Evolutionary conservation across 2,329 filamentous ascomycete species (phyloP), one percentile per base, ranked within the genome.

Genomic region (Myriangium duriaei): DNA sequence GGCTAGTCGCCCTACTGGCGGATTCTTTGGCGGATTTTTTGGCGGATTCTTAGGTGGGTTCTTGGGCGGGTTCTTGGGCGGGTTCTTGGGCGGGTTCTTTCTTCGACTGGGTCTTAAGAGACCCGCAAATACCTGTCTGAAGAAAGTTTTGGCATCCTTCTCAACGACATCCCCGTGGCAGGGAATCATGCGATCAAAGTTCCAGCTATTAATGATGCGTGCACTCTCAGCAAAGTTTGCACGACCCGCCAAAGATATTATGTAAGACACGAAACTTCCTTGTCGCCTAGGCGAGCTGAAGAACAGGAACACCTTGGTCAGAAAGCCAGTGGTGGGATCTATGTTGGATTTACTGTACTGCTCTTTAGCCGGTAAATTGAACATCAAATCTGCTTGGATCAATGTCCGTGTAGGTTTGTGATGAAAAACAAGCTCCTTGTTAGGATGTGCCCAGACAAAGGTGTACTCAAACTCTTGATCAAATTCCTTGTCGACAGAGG

Each of bases 101-200:
- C n/a, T n/a, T n/a, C n/a, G n/a, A n/a, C n/a, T n/a, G n/a, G n/a
- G n/a, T n/a, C n/a, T n/a, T n/a, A n/a, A n/a, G n/a, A n/a, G n/a
- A n/a, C n/a, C n/a, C 51, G 72, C 71, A 60, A 93, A 84, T 10
- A 92, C 68, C 57, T 81, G 83, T 51, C 71, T 64, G 47, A 88
- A 93, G 11, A 82, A 65, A 9, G 70, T 71, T 67, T 92, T 94
- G 7, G 72, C 86, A 3, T 68, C 72, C 1, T 56, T 70, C 57
- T 91, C 79, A 47, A 96, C 76, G 11, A 82, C 78, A 62, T 98
- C 91, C 6, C 91, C 91, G 60, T 98, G 91, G 57, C 88, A 96
- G 1, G 88, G 86, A 42, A 98, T 77, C 35, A 96, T 68, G 29
- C 77, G 77, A 46, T 79, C 74, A 55, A 95, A 94, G 42, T 88